Evolutionary conservation across 2,329 filamentous ascomycete genomes (phyloP).

Genomic region (Xylaria sp.): DNA sequence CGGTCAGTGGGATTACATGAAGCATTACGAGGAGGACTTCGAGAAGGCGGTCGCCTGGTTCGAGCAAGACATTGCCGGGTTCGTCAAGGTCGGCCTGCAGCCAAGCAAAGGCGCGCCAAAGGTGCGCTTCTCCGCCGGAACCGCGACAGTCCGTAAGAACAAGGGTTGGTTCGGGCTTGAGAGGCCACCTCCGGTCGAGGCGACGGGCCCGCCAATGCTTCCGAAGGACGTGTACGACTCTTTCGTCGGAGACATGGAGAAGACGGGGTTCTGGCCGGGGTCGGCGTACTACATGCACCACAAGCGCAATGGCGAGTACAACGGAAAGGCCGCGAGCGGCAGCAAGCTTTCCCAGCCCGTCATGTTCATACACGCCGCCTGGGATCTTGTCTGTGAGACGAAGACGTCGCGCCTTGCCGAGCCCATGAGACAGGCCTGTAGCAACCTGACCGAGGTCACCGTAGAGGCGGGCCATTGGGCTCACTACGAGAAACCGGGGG

Average conservation of each 20-base stretch:
- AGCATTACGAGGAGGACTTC: slow-evolving; percentile 45
- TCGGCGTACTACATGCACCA: slow-evolving; percentile 55
- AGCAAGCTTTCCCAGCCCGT: slow-evolving; percentile 48
- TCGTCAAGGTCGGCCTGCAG: slow-evolving; percentile 20
- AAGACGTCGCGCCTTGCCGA: slow-evolving; percentile 50
- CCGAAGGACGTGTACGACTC: slow-evolving; percentile 39
- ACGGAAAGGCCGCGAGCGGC: slow-evolving; percentile 43
- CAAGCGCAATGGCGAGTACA: slow-evolving; percentile 55
- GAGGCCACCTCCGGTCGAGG: slow-evolving; percentile 18
- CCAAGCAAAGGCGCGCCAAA: slow-evolving; percentile 47
- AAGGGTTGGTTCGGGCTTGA: slow-evolving; percentile 33
- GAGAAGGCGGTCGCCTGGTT: slow-evolving; percentile 41
- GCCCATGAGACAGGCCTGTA: slow-evolving; percentile 50
- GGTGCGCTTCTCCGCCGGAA: slow-evolving; percentile 34
- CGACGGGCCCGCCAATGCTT: slow-evolving; percentile 18
- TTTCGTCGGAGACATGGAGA: slow-evolving; percentile 50
- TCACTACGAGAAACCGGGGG: slow-evolving; percentile 47
- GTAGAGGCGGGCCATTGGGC: slow-evolving; percentile 53
- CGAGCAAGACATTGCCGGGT: slow-evolving; percentile 37
- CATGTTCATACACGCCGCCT: slow-evolving; percentile 52
- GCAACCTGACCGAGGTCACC: slow-evolving; percentile 53
- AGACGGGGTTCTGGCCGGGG: slow-evolving; percentile 52
- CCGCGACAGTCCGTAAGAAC: slow-evolving; percentile 24
- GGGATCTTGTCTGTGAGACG: slow-evolving; percentile 54
- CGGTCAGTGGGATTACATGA: slow-evolving; percentile 50